Percentiles rank a stretch among this genome's conserved stretches.
Evolutionary conservation across 2,329 filamentous ascomycete species (phyloP).

Genomic region (Bisporella sp.): DNA sequence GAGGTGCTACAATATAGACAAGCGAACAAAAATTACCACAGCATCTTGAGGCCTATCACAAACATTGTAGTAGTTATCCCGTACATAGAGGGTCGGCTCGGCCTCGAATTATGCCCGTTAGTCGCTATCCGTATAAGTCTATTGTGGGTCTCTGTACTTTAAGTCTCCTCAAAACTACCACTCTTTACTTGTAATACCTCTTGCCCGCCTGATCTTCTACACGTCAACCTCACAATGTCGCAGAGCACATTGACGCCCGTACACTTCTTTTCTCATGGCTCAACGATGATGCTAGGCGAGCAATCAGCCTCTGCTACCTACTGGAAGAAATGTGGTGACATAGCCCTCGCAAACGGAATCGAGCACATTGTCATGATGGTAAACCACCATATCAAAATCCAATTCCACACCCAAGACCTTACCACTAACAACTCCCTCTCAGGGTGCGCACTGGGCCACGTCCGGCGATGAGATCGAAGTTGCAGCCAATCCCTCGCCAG

Average conservation of each 20-base stretch:
- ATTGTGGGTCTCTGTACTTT: no score
- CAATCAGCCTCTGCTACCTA: slow-evolving; percentile 53
- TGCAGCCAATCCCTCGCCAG: slow-evolving; percentile 50
- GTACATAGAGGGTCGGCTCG: no score
- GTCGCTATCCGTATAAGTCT: no score
- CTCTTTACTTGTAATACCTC: no score
- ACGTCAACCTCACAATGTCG: no score
- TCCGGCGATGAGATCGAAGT: slow-evolving; percentile 50
- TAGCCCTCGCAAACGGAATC: slow-evolving; percentile 50
- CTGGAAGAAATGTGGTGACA: slow-evolving; percentile 60
- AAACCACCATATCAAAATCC: not conserved
- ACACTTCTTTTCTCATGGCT: slow-evolving; percentile 56
- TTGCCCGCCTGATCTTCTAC: no score
- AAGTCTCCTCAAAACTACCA: no score
- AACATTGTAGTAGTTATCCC: no score
- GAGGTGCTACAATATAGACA: no score
- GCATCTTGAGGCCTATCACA: no score
- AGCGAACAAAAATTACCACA: no score
- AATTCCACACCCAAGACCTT: not conserved
- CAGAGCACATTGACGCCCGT: slow-evolving; percentile 11
- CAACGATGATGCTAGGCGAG: slow-evolving; percentile 66
- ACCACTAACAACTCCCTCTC: not conserved
- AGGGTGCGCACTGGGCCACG: slow-evolving; percentile 62
- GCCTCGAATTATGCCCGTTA: no score
- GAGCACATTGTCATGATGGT: slow-evolving; percentile 62